A percentile compares a stretch with the other conserved stretches of the same genome.
These are phyloP conservation scores for Monilinia laxa DNA, from an alignment of 2,329 filamentous ascomycete genomes.

Conservation along the genomic window DNA sequence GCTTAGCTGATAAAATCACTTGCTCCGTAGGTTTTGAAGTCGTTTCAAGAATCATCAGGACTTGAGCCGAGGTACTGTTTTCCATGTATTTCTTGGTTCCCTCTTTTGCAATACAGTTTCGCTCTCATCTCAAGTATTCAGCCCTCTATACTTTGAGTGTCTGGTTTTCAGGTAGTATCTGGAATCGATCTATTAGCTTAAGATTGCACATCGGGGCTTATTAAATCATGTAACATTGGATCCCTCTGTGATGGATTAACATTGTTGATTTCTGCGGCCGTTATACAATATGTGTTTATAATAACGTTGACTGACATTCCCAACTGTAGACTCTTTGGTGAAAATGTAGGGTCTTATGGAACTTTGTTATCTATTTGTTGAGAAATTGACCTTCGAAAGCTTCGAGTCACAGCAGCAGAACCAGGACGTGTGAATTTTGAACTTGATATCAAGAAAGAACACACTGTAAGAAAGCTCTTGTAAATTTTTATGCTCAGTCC, in stretches of 20 bases:
- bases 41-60: slow-evolving; percentile 74
- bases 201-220: neutral
- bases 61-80: slow-evolving; percentile 75
- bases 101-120: neutral
- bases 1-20: slow-evolving; percentile 27
- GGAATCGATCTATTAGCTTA: neutral
- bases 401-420: slow-evolving; percentile 63
- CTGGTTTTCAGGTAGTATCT: slow-evolving; percentile 2
- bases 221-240: neutral
- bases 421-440: slow-evolving; percentile 74
- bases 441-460: slow-evolving; percentile 69
- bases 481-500: neutral
- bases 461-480: slow-evolving; percentile 58
- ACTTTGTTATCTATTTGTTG: neutral
- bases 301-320: slow-evolving; percentile 19
- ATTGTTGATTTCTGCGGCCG: neutral
- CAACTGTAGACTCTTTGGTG: slow-evolving; percentile 38
- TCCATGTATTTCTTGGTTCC: slow-evolving; percentile 4
- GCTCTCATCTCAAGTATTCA: neutral
- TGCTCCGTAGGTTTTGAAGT: slow-evolving; percentile 70
- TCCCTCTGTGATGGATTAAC: neutral
- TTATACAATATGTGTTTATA: neutral
- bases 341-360: slow-evolving; percentile 35
- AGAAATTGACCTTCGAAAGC: slow-evolving; percentile 45
- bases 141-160: no score